Base-by-base conservation (phyloP, 257 asterid genomes). In the Solanum chilense region DNA sequence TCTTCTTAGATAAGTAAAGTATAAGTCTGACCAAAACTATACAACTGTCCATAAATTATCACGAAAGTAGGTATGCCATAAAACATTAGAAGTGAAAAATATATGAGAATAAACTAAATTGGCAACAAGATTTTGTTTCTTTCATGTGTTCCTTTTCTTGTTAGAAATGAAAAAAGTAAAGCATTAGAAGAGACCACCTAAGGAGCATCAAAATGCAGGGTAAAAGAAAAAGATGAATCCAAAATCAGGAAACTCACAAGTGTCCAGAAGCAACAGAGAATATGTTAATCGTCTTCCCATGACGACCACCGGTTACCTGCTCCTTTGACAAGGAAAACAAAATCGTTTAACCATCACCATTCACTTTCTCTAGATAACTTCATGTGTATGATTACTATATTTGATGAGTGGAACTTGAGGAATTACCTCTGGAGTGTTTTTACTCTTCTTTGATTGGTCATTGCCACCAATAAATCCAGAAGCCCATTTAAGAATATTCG, bases 241-340 rank as follows among this genome's bases (percentile, higher is more conserved):
- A 80, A 47, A 81, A 88, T 52, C 82, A 68, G 52, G 78, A 70
- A 88, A 90, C 99, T 94, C 92, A 97, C 99, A 97, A 92, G 92
- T 97, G 99, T 81, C 99, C 99, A 66, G 99, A 97, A 86, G 99
- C 99, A 87, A 97, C 96, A 62, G 99, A 97, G 91, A 97, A 97
- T 90, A 97, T 96, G 88, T 97, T 97, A 78, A 97, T 93, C 29
- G 89, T 92, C 91, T 94, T 92, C 89, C 99, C 98, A 87, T 84
- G 96, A 78, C 98, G 98, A 74, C 93, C 95, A 76, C 92, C 90
- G 69, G 82, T 89, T 86, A 90, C 94, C 84, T 90, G 90, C 87
- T 91, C 95, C 99, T 96, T 87, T 87, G 82, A 92, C 81, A 87
- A 89, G 90, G 88, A 76, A 82, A 62, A 35, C 78, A 84, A 73